Evolutionary conservation across 495 filamentous ascomycete species (phyloP).

Genomic region (Penicillium lividum): DNA sequence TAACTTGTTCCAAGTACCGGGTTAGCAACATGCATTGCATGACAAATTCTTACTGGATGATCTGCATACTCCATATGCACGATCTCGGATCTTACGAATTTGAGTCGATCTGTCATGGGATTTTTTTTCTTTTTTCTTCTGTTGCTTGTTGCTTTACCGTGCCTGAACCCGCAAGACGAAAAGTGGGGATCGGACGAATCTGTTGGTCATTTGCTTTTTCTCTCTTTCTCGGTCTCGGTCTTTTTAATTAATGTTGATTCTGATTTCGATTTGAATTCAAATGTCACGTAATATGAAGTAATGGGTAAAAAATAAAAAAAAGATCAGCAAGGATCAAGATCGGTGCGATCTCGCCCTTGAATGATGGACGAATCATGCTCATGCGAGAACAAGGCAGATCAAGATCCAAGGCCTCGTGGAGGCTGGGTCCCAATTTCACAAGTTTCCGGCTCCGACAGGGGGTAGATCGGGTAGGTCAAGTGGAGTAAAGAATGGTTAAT

Average conservation of each 20-base stretch:
- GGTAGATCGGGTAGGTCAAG: slow-evolving; percentile 1
- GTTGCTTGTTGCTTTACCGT: not conserved
- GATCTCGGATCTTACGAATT: slow-evolving; percentile 27
- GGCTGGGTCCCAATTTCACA: slow-evolving; percentile 16
- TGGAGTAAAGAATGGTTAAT: slow-evolving; percentile 8
- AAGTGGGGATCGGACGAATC: slow-evolving; percentile 1
- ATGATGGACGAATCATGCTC: slow-evolving; percentile 15
- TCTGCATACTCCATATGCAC: slow-evolving; percentile 37
- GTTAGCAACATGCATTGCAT: slow-evolving; percentile 15
- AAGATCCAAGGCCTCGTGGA: slow-evolving; percentile 15
- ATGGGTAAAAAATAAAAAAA: not conserved
- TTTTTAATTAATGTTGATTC: no score
- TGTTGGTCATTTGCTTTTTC: not conserved
- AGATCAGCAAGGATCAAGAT: not conserved
- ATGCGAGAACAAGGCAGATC: not conserved
- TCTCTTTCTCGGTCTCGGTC: not conserved
- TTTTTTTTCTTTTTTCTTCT: not conserved
- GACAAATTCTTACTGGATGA: slow-evolving; percentile 33
- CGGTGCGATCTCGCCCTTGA: slow-evolving; percentile 13
- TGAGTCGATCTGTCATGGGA: slow-evolving; percentile 17
- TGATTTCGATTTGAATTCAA: no score
- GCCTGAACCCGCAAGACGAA: not conserved
- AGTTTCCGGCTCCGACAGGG: not conserved
- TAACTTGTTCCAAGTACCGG: slow-evolving; percentile 14
- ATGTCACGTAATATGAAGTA: not conserved